phyloP scores from a whole-genome alignment of 208 protist genomes.

The Borovskyia barvae region DNA sequence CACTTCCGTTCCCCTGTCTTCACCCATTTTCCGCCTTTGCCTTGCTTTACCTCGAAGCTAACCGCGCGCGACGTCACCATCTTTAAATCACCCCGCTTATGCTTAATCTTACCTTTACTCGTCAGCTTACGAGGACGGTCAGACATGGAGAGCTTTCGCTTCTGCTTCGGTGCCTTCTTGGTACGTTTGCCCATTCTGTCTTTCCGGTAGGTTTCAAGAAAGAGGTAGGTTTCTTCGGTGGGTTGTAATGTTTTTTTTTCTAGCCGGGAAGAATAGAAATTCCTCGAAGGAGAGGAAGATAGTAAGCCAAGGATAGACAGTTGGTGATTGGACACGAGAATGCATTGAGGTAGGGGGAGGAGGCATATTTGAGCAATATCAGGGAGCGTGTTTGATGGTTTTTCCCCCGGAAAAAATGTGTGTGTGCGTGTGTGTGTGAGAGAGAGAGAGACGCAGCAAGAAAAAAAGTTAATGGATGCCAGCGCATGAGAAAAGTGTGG shows the following conservation, averaged over 20 bases:
- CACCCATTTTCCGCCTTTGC: slow-evolving; percentile 83
- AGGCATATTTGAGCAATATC: too few species aligned
- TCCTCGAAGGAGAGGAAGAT: background rate
- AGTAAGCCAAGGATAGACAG: background rate
- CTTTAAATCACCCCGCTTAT: slow-evolving; percentile 78
- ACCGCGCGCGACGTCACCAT: slow-evolving; percentile 79
- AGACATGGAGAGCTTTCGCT: slow-evolving; percentile 73
- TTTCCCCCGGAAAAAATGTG: background rate
- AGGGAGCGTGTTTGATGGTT: too few species aligned
- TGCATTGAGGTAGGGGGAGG: too few species aligned
- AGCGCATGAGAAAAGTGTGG: too few species aligned
- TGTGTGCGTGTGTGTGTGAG: background rate
- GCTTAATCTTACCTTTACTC: slow-evolving; percentile 82
- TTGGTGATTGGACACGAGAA: too few species aligned
- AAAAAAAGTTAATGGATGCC: too few species aligned
- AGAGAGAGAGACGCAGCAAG: slow-evolving; percentile 4
- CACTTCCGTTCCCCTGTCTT: slow-evolving; percentile 81
- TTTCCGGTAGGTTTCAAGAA: background rate
- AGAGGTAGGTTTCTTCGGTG: background rate
- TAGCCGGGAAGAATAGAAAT: background rate
- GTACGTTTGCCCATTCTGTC: slow-evolving; percentile 82
- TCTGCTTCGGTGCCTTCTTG: slow-evolving; percentile 84
- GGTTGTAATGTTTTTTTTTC: too few species aligned
- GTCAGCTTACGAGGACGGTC: slow-evolving; percentile 80
- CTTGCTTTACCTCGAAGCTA: slow-evolving; percentile 82